phyloP scores from a whole-genome alignment of 495 filamentous ascomycete species.

The Penicillium alfredii region DNA sequence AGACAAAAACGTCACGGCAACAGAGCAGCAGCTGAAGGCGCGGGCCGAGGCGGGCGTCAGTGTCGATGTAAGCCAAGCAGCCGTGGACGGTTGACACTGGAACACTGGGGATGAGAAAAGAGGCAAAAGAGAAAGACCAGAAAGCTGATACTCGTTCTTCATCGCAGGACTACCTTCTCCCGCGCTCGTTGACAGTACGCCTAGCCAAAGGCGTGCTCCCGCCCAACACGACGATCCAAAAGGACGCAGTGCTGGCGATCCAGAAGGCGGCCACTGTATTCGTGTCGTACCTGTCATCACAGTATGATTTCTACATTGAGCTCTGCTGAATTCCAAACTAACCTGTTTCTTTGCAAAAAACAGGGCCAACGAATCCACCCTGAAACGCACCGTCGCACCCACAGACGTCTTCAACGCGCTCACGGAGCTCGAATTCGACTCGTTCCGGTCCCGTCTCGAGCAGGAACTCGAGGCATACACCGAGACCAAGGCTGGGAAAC shows the following conservation, averaged over 20 bases:
- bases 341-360: neutral
- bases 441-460: constrained; percentile 60
- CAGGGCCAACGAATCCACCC: constrained; percentile 72
- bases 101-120: no score
- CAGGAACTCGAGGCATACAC: constrained; percentile 55
- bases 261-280: constrained; percentile 94
- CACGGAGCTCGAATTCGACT: constrained; percentile 74
- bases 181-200: constrained; percentile 87
- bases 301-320: no score
- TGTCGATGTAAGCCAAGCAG: constrained; percentile 34
- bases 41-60: constrained; percentile 38
- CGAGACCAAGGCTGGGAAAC: constrained; percentile 59
- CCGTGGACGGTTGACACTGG: no score
- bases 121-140: no score
- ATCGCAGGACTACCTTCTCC: constrained; percentile 77
- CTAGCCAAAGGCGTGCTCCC: constrained; percentile 97
- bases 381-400: constrained; percentile 82
- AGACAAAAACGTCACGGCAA: constrained; percentile 33
- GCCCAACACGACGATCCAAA: constrained; percentile 88
- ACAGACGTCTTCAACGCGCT: constrained; percentile 78
- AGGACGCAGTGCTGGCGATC: constrained; percentile 85
- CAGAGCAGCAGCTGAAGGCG: constrained; percentile 44
- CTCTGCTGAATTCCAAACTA: no score
- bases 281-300: constrained; percentile 77
- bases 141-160: constrained; percentile 2